A percentile compares a stretch with the other conserved stretches of the same genome.
phyloP scores from a whole-genome alignment of 257 asterid genomes.

The Solanum virginianum region DNA sequence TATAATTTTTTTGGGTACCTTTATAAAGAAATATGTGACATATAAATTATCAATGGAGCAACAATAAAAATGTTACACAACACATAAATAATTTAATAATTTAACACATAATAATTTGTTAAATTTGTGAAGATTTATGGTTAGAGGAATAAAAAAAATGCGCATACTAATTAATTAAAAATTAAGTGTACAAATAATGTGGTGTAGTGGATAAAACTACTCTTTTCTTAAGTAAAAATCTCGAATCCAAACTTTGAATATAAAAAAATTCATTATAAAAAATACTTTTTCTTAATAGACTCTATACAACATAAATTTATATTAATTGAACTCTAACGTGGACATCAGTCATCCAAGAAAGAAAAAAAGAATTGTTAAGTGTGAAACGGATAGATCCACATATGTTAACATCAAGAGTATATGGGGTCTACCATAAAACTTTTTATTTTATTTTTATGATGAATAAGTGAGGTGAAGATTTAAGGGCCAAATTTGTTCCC shows the following conservation, averaged over 20 bases:
- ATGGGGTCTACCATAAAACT: background rate
- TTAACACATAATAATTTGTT: too few relatives aligned
- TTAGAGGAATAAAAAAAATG: background rate
- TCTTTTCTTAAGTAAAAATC: too few relatives aligned
- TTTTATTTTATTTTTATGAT: background rate
- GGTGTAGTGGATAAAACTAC: too few relatives aligned
- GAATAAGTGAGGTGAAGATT: background rate
- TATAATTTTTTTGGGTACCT: background rate
- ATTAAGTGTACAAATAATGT: background rate
- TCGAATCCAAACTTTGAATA: accelerated
- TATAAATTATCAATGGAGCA: background rate
- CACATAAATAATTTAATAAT: background rate
- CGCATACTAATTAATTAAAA: background rate
- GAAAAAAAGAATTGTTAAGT: background rate
- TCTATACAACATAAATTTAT: too few relatives aligned
- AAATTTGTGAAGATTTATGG: background rate
- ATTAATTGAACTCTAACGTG: too few relatives aligned
- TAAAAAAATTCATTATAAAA: too few relatives aligned
- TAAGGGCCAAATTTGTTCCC: background rate
- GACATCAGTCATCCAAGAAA: too few relatives aligned
- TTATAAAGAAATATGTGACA: background rate
- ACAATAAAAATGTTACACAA: background rate
- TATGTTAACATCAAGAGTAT: background rate
- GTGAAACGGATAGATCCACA: background rate
- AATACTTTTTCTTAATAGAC: too few relatives aligned